phyloP scores from a whole-genome alignment of 257 asterid species.

The Solanum clarkiae region DNA sequence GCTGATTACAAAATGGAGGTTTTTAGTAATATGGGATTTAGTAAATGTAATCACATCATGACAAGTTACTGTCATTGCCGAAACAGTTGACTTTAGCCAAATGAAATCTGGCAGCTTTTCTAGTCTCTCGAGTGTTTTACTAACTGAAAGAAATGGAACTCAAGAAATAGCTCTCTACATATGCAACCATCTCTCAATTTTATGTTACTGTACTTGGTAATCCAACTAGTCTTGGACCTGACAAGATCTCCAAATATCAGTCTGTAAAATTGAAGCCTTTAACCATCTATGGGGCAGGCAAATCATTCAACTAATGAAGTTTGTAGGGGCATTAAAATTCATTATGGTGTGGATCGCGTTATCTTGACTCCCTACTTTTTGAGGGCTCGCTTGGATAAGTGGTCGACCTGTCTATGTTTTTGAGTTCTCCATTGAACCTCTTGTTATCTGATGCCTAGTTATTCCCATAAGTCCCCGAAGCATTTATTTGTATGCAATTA shows the following conservation, averaged over 20 bases:
- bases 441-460: neutral
- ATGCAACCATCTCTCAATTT: neutral
- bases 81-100: neutral
- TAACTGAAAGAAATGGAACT: neutral
- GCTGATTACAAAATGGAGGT: neutral
- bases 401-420: constrained; percentile 18
- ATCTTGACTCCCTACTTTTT: neutral
- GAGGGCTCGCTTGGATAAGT: constrained; percentile 8
- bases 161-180: neutral
- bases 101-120: neutral
- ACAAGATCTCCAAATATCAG: neutral
- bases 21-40: neutral
- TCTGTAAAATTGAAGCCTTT: neutral
- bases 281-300: neutral
- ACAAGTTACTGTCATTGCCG: neutral
- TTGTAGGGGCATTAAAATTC: neutral
- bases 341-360: neutral
- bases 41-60: neutral
- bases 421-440: constrained; percentile 28
- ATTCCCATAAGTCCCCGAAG: neutral
- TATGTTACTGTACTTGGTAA: neutral
- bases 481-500: neutral
- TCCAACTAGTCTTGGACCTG: neutral
- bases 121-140: neutral
- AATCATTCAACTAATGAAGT: neutral